A percentile compares a stretch with the other conserved stretches of the same genome.
Evolutionary conservation across 2,329 filamentous ascomycete genomes (phyloP).

Genomic region (Calonectria montana): DNA sequence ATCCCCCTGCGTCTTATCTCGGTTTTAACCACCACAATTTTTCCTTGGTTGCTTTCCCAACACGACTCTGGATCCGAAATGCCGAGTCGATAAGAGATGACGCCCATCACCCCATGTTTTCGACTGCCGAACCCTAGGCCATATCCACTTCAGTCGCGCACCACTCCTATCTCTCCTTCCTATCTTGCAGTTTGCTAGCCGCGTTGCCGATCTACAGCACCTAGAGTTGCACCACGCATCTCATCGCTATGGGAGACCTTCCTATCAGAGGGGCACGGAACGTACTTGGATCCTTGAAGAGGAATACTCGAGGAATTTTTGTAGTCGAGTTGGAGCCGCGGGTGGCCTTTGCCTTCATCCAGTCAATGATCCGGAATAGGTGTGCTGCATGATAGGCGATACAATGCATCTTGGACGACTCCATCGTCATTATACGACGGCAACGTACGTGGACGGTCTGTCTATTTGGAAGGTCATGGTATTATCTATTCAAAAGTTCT

Average conservation of each 20-base stretch:
- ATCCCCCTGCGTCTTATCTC: neutral
- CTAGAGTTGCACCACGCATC: neutral
- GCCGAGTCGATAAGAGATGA: conserved; percentile 1
- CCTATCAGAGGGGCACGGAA: neutral
- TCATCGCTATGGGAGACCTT: neutral
- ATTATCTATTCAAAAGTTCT: neutral
- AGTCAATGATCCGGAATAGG: neutral
- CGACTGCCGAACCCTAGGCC: neutral
- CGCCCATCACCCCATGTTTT: conserved; percentile 1
- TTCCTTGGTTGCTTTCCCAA: neutral
- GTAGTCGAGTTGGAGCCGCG: neutral
- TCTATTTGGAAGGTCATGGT: neutral
- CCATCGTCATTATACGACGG: neutral
- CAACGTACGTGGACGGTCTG: neutral
- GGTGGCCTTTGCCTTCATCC: neutral
- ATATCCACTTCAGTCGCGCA: neutral
- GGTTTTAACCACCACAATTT: neutral
- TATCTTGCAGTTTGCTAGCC: neutral
- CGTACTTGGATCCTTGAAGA: neutral
- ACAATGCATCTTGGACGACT: neutral
- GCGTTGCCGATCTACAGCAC: neutral
- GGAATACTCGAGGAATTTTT: neutral
- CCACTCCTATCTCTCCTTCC: neutral
- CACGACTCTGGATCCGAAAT: conserved; percentile 3
- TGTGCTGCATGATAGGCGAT: neutral